Base-by-base conservation (phyloP, 441 rosid species). In the Theobroma grandiflorum region DNA sequence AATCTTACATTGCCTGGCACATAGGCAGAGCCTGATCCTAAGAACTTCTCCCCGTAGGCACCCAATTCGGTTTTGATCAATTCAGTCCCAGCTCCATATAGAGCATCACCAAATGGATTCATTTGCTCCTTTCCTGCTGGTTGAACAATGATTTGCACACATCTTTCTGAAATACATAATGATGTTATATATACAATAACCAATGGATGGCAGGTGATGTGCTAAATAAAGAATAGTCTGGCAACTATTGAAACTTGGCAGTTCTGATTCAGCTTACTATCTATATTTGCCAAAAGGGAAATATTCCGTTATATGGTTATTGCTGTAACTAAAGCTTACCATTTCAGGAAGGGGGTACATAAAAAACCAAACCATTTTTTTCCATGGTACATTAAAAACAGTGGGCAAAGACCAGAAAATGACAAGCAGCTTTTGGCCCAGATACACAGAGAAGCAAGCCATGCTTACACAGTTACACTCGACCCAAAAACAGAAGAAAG, bases 21-120 rank as follows among this genome's bases (percentile, higher is more conserved):
- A 45, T 82, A 82, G 37, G 77, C 67, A 18, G 83, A 79, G 80
- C 87, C 76, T 70, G 85, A 72, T 38, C 84, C 66, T 14, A 82
- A 16, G 58, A 82, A 71, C 71, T 50, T 82, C 69, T 78, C 80
- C 33, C 79, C 76, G 26, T 78, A 82, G 55, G 82, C 72, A 52
- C 70, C 78, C 6, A 85, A 6, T 71, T 80, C 84, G n/a, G 0
- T 68, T 80, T 38, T 78, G 37, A 75, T 74, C 20, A 81, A 14
- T 22, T 74, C 63, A 50, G 79, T 42, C 2, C 82, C 70, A 22
- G 78, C 63, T 67, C 77, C 83, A 62, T 72, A 72, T 9, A 76
- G 62, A 18, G 76, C 62, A 16, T 82, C 73, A 58, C 64, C 71
- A 49, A 76, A 67, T 66, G 75, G 49, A 45, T 53, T 58, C 3